Conservation (phyloP, 208 protist species). For the Wallacemonas rigidus region DNA sequence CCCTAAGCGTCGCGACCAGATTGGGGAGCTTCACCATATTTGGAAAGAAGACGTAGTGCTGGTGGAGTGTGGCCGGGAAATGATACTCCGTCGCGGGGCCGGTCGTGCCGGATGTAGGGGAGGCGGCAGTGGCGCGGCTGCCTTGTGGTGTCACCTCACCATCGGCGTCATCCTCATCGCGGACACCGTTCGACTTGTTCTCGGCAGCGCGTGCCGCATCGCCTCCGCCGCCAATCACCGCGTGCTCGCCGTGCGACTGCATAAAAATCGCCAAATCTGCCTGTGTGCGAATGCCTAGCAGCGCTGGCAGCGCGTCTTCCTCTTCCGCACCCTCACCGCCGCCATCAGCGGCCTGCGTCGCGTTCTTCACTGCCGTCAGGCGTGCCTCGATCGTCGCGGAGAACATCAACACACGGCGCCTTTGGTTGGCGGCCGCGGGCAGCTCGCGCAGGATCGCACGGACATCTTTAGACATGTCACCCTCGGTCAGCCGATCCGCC, state of each 20-base stretch:
- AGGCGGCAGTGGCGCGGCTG: background rate
- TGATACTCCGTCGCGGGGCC: conserved; percentile 17
- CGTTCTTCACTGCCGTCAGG: conserved; percentile 38
- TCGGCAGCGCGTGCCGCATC: background rate
- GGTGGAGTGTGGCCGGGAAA: conserved; percentile 51
- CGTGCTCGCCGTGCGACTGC: conserved; percentile 16
- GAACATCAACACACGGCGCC: conserved; percentile 70
- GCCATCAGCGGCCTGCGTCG: background rate
- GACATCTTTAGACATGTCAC: conserved; percentile 67
- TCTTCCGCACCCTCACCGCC: background rate
- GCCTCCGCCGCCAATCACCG: conserved; percentile 21
- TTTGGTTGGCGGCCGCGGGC: conserved; percentile 25
- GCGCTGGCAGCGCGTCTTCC: conserved; percentile 29
- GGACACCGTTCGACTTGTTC: too few relatives aligned
- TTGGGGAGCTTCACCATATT: conserved; percentile 86
- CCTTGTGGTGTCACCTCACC: too few relatives aligned
- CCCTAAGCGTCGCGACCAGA: conserved; percentile 67
- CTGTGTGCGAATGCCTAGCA: conserved; percentile 42
- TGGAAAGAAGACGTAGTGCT: conserved; percentile 79
- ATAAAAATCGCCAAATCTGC: conserved; percentile 32
- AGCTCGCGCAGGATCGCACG: conserved; percentile 44
- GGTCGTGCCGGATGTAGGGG: background rate
- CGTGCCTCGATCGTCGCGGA: conserved; percentile 69
- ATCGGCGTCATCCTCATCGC: too few relatives aligned
- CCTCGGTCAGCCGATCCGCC: conserved; percentile 82